These are phyloP conservation scores for Alternaria consortialis DNA, from an alignment of 2,329 filamentous ascomycete genomes.

Conservation along the genomic window DNA sequence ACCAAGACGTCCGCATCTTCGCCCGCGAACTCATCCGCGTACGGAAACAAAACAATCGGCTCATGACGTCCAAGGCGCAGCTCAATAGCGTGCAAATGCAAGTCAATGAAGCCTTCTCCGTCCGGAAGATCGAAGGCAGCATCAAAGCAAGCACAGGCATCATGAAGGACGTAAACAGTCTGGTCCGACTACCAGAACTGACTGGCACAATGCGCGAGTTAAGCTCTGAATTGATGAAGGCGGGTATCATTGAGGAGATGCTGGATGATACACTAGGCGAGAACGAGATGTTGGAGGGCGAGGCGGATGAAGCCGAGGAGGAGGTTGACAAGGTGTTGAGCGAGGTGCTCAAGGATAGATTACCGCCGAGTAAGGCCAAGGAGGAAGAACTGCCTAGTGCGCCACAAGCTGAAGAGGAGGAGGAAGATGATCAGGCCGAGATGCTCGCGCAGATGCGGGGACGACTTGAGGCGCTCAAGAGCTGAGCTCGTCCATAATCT, in stretches of 20 bases:
- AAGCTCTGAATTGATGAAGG: constrained; percentile 86
- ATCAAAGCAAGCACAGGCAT: constrained; percentile 87
- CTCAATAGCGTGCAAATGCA: constrained; percentile 95
- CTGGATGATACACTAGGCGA: constrained; percentile 84
- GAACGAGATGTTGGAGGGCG: constrained; percentile 70
- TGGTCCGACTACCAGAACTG: constrained; percentile 85
- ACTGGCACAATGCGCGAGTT: constrained; percentile 90
- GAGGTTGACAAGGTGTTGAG: constrained; percentile 94
- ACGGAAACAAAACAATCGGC: constrained; percentile 75
- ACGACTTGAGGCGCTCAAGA: constrained; percentile 88
- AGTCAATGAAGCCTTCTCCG: constrained; percentile 93
- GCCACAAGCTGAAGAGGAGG: constrained; percentile 69
- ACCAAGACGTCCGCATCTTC: constrained; percentile 84
- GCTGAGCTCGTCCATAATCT: constrained; percentile 59
- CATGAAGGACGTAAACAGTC: constrained; percentile 94
- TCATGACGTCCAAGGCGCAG: constrained; percentile 90
- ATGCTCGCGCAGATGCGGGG: constrained; percentile 96
- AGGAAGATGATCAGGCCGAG: constrained; percentile 86
- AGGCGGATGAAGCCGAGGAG: constrained; percentile 73
- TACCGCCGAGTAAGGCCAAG: constrained; percentile 71
- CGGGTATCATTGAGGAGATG: constrained; percentile 98
- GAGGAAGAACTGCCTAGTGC: constrained; percentile 62
- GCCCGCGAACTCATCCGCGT: constrained; percentile 86
- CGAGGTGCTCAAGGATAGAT: constrained; percentile 85
- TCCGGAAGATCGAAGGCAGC: constrained; percentile 94